A percentile compares a stretch with the other conserved stretches of the same genome.
These are phyloP conservation scores for Sporothrix mexicana DNA, from an alignment of 2,329 filamentous ascomycete genomes.

Conservation along the genomic window DNA sequence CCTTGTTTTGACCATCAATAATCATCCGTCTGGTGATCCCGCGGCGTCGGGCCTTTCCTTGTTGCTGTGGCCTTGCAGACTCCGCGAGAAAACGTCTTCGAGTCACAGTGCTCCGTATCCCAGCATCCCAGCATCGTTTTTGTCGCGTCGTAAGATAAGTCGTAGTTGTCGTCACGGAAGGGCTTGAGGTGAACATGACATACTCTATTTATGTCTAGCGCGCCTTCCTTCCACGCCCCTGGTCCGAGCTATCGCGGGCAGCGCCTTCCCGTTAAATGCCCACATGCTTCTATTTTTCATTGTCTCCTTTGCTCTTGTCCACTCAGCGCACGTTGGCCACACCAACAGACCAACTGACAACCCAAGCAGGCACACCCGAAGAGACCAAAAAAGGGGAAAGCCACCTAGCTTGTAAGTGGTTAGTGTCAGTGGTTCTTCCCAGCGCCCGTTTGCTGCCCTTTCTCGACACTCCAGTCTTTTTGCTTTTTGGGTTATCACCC, in stretches of 20 bases:
- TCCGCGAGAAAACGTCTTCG: neutral
- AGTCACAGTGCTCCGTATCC: neutral
- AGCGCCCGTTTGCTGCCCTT: conserved; percentile 11
- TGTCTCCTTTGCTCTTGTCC: conserved; percentile 16
- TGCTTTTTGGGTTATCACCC: neutral
- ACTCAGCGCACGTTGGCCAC: neutral
- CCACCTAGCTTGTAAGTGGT: conserved; percentile 9
- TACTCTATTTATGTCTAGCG: conserved; percentile 24
- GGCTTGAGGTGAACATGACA: neutral
- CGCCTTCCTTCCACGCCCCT: neutral
- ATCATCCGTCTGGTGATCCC: conserved; percentile 11
- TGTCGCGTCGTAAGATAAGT: neutral
- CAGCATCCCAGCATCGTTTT: neutral
- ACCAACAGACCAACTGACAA: conserved; percentile 26
- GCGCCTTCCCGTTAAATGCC: conserved; percentile 33
- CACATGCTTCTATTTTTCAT: conserved; percentile 14
- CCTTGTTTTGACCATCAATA: neutral
- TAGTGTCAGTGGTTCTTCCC: conserved; percentile 15
- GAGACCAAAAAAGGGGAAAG: conserved; percentile 17
- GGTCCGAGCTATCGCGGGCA: conserved; percentile 32
- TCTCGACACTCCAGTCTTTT: conserved; percentile 15
- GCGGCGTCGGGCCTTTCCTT: conserved; percentile 18
- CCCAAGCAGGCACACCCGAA: conserved; percentile 2
- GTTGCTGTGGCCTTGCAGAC: neutral
- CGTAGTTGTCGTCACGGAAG: conserved; percentile 17